Base-by-base conservation (phyloP, 2,329 filamentous ascomycete genomes). In the Cephalotrichum gorgonifer region DNA sequence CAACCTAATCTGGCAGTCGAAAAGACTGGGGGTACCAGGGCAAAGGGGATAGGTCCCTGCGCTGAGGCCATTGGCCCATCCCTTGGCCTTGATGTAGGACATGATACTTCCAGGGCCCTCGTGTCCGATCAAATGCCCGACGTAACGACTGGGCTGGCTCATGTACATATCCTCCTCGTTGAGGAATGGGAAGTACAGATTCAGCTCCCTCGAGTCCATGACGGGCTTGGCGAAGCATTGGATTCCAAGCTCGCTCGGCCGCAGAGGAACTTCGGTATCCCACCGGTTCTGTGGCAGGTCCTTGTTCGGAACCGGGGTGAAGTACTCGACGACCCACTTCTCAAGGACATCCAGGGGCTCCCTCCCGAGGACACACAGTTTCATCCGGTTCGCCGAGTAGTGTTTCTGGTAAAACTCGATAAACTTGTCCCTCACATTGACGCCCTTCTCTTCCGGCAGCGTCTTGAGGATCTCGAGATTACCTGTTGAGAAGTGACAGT, bases 331-430 rank as follows among this genome's bases (percentile, higher is more conserved):
- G 1, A 87, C 86, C 90, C 89, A 96, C 49, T 76, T 71, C 64
- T 96, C 85, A 50, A 95, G 71, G 17, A 88, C 79, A 57, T 95
- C 88, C 51, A 96, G 72, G 6, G 81, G 74, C 63, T 96, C 90
- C 46, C 85, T 78, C 1, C 90, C 90, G 22, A 96, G 67, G 4
- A 95, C 81, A 33, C 90, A 88, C 45, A 96, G 72, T 72, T 95
- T 95, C 87, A 95, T 95, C 35, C 83, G 78, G 61, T 96, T 96
- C 51, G 90, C 87, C 1, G 90, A 95, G 66, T 96, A 96, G 61
- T 95, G 84, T 59, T 83, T 85, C 54, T 82, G 79, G 63, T 96
- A 88, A 60, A 96, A 96, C 54, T 89, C 84, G 55, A 96, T 94
- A 61, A 96, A 96, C 64, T 90, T 89, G 56, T 88, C 83, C 44